Evolutionary conservation across 2,329 filamentous ascomycete species (phyloP).

Genomic region (Hortaea werneckii): DNA sequence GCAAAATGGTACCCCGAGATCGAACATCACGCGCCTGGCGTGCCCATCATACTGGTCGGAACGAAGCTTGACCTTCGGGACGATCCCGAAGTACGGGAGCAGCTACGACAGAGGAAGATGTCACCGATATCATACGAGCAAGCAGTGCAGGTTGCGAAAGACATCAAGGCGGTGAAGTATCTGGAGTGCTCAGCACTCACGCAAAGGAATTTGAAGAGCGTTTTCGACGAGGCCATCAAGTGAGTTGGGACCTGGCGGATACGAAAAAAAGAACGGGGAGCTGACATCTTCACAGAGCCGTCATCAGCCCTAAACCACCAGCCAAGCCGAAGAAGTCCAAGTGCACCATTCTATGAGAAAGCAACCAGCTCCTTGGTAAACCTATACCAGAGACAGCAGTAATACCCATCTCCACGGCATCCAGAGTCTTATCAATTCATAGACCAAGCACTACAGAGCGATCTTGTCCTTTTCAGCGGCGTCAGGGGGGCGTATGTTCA

Average conservation of each 20-base stretch:
- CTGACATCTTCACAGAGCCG: conserved; percentile 43
- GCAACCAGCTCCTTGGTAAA: neutral
- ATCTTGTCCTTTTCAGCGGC: neutral
- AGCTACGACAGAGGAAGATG: conserved; percentile 84
- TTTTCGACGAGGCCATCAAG: conserved; percentile 98
- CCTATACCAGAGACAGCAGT: neutral
- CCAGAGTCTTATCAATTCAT: neutral
- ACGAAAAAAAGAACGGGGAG: neutral
- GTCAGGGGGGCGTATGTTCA: neutral
- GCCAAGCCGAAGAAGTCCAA: conserved; percentile 53
- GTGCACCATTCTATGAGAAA: conserved; percentile 54
- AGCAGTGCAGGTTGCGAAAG: conserved; percentile 77
- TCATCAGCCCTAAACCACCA: conserved; percentile 57
- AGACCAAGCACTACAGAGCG: neutral
- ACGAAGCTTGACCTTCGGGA: conserved; percentile 95
- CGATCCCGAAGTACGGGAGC: conserved; percentile 70
- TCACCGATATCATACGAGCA: conserved; percentile 93
- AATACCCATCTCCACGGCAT: neutral
- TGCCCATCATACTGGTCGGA: conserved; percentile 92
- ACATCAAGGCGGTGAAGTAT: conserved; percentile 94
- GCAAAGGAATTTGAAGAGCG: conserved; percentile 93
- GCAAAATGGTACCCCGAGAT: conserved; percentile 99
- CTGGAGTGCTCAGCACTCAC: conserved; percentile 95
- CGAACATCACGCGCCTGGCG: conserved; percentile 87
- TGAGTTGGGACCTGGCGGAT: conserved; percentile 38